Conservation (phyloP, 2,329 filamentous ascomycete species). For the Cryphonectria parasitica region DNA sequence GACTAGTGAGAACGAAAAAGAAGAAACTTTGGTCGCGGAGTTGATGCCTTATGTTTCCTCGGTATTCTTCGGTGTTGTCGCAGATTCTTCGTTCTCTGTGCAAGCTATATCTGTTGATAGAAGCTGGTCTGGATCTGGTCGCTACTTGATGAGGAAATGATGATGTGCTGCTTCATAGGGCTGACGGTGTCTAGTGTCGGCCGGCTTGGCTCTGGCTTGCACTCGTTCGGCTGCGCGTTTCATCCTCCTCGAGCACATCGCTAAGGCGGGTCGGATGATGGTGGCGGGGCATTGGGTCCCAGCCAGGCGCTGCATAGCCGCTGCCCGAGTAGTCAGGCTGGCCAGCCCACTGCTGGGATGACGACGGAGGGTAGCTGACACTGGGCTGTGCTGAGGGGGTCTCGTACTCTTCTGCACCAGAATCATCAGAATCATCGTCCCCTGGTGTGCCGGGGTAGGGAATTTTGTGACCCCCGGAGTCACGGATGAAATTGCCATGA, state of each 20-base stretch:
- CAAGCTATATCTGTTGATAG: not conserved
- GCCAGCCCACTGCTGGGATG: conserved; percentile 47
- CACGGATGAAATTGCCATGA: conserved; percentile 63
- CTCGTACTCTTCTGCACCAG: conserved; percentile 61
- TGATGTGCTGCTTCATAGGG: not conserved
- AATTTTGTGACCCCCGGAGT: conserved; percentile 64
- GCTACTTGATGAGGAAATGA: not conserved
- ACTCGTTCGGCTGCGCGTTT: conserved; percentile 77
- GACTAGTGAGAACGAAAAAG: not conserved
- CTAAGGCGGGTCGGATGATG: conserved; percentile 88
- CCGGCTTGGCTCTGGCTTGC: conserved; percentile 68
- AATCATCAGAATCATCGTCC: conserved; percentile 52
- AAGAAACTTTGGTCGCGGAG: not conserved
- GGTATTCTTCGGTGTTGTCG: not conserved
- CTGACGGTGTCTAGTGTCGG: conserved; percentile 40
- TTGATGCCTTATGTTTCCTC: not conserved
- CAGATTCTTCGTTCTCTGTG: not conserved
- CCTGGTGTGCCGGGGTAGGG: conserved; percentile 51
- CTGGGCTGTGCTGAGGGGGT: conserved; percentile 50
- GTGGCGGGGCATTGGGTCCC: conserved; percentile 78
- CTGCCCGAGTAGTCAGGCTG: conserved; percentile 67
- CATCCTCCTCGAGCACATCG: conserved; percentile 85
- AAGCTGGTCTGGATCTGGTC: not conserved
- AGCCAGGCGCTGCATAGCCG: conserved; percentile 69
- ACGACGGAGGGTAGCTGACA: conserved; percentile 43